Percentiles rank a stretch among this genome's conserved stretches.
Evolutionary conservation across 1,284 basidiomycete genomes (phyloP).

Genomic region (Fistulinella staudtii): DNA sequence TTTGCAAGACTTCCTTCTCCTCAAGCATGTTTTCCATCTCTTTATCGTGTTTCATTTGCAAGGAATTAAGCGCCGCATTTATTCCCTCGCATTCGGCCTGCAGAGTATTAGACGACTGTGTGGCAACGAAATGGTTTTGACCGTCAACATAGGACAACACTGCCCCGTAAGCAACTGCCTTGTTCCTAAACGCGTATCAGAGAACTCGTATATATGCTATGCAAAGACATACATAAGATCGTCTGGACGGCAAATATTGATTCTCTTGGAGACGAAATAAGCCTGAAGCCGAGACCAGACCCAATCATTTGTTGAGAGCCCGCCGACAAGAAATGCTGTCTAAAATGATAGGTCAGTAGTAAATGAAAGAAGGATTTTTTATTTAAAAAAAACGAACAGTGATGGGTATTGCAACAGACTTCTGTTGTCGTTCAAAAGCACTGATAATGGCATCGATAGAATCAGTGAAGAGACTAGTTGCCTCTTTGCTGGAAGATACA

Average conservation of each 20-base stretch:
- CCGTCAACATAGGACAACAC: constrained; percentile 34
- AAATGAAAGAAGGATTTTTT: neutral
- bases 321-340: constrained; percentile 35
- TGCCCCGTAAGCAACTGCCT: constrained; percentile 50
- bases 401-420: constrained; percentile 22
- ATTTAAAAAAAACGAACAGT: constrained; percentile 19
- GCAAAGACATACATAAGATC: constrained; percentile 18
- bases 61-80: too few species aligned
- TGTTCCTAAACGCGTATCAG: constrained; percentile 36
- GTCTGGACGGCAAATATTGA: constrained; percentile 31
- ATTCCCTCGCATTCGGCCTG: too few species aligned
- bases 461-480: constrained; percentile 42
- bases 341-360: neutral
- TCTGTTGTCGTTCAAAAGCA: constrained; percentile 33
- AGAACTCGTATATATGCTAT: neutral
- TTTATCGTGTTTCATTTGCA: too few species aligned
- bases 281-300: constrained; percentile 35
- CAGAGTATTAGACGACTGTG: too few species aligned
- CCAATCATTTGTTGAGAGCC: constrained; percentile 44
- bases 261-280: constrained; percentile 19
- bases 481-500: constrained; percentile 37
- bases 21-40: too few species aligned
- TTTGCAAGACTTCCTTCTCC: too few species aligned
- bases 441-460: constrained; percentile 20
- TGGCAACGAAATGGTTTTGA: neutral